These are phyloP conservation scores for Mycena latifolia DNA, from an alignment of 768 basidiomycete species.

Conservation along the genomic window DNA sequence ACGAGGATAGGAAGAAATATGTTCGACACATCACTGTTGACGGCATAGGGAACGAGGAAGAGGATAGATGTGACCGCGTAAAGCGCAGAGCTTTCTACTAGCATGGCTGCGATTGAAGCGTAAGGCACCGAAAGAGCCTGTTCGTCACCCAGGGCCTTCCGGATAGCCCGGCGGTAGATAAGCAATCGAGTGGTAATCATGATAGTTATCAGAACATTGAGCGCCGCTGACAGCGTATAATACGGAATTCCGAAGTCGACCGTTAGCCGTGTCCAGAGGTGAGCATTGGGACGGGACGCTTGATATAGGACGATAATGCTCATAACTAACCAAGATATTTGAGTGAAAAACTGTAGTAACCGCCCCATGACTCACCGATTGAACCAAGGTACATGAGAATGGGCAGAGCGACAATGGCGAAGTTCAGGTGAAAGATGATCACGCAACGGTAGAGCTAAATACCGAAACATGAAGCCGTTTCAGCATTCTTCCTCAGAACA, in stretches of 20 bases:
- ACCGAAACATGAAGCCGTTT: not conserved
- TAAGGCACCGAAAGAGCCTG: constrained; percentile 36
- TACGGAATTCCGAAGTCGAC: constrained; percentile 37
- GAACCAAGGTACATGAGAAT: constrained; percentile 30
- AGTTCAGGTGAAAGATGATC: constrained; percentile 30
- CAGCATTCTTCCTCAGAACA: not conserved
- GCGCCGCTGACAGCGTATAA: constrained; percentile 40
- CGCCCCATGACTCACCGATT: constrained; percentile 5
- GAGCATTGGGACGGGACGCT: constrained; percentile 25
- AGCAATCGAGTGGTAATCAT: constrained; percentile 43
- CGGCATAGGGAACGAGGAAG: constrained; percentile 39
- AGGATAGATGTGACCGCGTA: constrained; percentile 43
- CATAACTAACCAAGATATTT: constrained; percentile 6
- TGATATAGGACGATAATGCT: constrained; percentile 23
- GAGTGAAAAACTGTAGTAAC: no score
- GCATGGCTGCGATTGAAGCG: constrained; percentile 40
- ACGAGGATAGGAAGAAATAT: constrained; percentile 32
- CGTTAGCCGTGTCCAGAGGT: constrained; percentile 23
- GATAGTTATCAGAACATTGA: constrained; percentile 45
- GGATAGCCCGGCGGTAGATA: constrained; percentile 31
- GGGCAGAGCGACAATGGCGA: constrained; percentile 24
- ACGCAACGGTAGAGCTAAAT: constrained; percentile 27
- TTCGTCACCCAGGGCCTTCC: constrained; percentile 32
- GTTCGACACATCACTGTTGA: constrained; percentile 29
- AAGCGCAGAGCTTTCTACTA: constrained; percentile 49